Base-by-base conservation (phyloP, 2,329 filamentous ascomycete genomes). In the Pseudogymnoascus sp. region DNA sequence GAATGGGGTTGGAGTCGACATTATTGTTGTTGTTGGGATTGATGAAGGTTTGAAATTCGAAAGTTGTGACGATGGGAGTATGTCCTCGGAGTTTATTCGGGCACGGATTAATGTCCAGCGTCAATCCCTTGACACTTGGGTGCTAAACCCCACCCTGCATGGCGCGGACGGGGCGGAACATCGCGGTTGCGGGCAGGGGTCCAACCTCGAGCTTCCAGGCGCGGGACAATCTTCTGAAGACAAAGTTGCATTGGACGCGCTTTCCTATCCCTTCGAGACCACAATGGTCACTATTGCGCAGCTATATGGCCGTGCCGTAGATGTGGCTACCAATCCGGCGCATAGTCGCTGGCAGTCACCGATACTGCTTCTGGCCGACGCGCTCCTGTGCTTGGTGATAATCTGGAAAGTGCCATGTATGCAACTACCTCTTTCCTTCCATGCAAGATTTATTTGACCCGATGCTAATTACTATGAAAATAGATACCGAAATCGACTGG, bases 401-500 rank as follows among this genome's bases (percentile, higher is more conserved):
- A 88, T 96, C 65, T 86, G 84, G 81, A 92, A 86, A 73, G 81
- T 96, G 62, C 86, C 91, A 39, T 96, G 91, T 96, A 78, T 77
- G 87, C 71, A 60, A 35, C 41, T 22, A 59, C 60, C 18, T n/a
- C 22, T 58, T 25, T 34, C 30, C 18, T 50, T 16, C 20, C 25
- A 18, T 38, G n/a, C 25, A 61, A 32, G n/a, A 30, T 16, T 37
- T 54, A 32, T 18, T 30, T 28, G 18, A 6, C 14, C 2, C 2
- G 16, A 22, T 60, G 16, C 28, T 34, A 28, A 25, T 20, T 50
- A 25, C 35, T 43, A 25, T 59, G 35, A 60, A 20, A 54, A 38
- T 11, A 90, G 94, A 99, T 73, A 99, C 94, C 43, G 94, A 99
- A 74, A 99, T 99, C 70, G 94, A 99, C 76, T 99, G 93, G 93